phyloP scores from a whole-genome alignment of 2,329 filamentous ascomycete genomes.

The Fusarium luffae region DNA sequence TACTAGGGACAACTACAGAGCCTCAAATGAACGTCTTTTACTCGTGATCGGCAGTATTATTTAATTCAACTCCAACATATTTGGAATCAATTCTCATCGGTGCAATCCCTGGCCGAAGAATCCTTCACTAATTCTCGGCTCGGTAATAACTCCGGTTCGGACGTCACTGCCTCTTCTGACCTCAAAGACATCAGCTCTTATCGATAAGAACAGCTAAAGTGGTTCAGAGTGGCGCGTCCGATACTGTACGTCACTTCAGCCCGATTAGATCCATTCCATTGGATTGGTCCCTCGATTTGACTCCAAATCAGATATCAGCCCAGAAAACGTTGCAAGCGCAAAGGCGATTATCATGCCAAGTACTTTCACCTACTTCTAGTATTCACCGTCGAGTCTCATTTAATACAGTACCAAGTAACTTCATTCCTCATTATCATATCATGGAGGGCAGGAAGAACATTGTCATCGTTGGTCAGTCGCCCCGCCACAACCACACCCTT shows the following conservation, averaged over 20 bases:
- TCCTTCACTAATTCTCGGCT: constrained; percentile 27
- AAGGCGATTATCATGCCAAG: constrained; percentile 13
- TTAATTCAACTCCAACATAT: neutral
- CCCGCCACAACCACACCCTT: neutral
- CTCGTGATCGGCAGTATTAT: constrained; percentile 16
- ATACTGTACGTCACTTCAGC: constrained; percentile 23
- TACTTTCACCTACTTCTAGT: neutral
- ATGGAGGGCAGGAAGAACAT: constrained; percentile 58
- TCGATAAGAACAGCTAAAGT: constrained; percentile 6
- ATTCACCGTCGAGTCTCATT: neutral
- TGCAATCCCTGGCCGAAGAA: constrained; percentile 12
- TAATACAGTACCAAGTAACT: neutral
- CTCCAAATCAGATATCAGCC: constrained; percentile 9
- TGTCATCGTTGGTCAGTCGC: constrained; percentile 60
- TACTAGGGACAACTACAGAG: neutral
- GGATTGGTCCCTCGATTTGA: neutral
- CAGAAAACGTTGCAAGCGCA: constrained; percentile 4
- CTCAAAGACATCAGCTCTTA: neutral
- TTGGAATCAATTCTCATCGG: constrained; percentile 24
- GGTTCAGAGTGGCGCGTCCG: constrained; percentile 6
- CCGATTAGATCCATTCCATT: neutral
- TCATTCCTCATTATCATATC: neutral
- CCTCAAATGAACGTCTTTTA: too few relatives aligned
- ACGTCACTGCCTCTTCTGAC: neutral
- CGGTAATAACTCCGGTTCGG: constrained; percentile 30